Evolutionary conservation across 2,329 filamentous ascomycete genomes (phyloP), one percentile per base, ranked within the genome.

Genomic region (Sarocladium strictum): DNA sequence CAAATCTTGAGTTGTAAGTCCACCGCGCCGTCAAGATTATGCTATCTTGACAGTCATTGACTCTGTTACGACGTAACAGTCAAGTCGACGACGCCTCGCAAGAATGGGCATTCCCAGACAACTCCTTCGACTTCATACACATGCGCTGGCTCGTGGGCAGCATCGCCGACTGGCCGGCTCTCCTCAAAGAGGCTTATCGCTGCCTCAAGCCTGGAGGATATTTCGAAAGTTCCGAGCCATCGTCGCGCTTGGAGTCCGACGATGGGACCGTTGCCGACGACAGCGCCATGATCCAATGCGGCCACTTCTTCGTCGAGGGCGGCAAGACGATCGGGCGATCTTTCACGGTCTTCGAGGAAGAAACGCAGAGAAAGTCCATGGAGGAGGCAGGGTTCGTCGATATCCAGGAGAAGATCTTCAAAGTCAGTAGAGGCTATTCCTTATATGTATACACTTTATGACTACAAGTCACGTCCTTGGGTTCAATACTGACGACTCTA

Each of bases 41-140:
- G 21, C 17, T 21, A 7, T 5, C 21, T 43, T 9, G 40, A 43
- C 17, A 24, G 15, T 7, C 17, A 12, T 14, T 47, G 24, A 10
- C n/a, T 4, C 9, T 17, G 9, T 23, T 47, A n/a, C 10, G n/a
- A 12, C n/a, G 10, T 11, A 40, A 10, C 23, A 63, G 64, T 51
- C 59, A 84, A 56, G 77, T 86, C 41, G 84, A 87, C 61, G 83
- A 87, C 62, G 78, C 80, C 49, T 80, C 80, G 56, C 72, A 62
- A 3, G 68, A 70, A 0, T 76, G 72, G 71, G 81, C 69, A 65
- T 81, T 69, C 63, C n/a, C 56, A 4, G 69, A 73, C 58, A 76
- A 57, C 58, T 57, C 58, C n/a, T 80, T 82, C 61, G 82, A 86
- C 66, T 83, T 76, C 60, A 76, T 85, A 54, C 82, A 84, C 63